These are phyloP conservation scores for Lichtheimia ornata DNA, from an alignment of 371 early-diverging fungal genomes.

Conservation along the genomic window DNA sequence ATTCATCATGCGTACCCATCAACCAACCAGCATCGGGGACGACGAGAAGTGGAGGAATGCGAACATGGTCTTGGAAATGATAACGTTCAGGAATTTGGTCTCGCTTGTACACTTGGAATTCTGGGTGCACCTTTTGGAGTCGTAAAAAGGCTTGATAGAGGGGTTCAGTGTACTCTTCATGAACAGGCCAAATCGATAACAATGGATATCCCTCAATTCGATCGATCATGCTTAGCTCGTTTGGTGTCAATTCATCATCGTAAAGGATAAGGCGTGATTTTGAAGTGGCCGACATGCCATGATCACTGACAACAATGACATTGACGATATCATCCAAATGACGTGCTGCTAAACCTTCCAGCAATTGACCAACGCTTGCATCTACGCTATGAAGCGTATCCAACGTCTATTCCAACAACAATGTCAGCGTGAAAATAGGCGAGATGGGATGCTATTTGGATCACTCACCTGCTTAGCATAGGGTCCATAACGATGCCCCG, in stretches of 20 bases:
- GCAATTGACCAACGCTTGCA: constrained; percentile 61
- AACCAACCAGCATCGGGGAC: constrained; percentile 71
- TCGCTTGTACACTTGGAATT: constrained; percentile 64
- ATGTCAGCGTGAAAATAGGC: too few relatives aligned
- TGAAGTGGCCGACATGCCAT: constrained; percentile 83
- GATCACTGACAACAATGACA: constrained; percentile 88
- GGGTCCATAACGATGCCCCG: constrained; percentile 84
- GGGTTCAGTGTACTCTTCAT: constrained; percentile 26
- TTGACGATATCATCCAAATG: constrained; percentile 76
- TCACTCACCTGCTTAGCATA: constrained; percentile 62
- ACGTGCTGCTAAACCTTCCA: constrained; percentile 56
- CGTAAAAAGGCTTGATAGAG: constrained; percentile 42
- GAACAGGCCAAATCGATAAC: constrained; percentile 45
- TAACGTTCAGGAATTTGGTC: constrained; percentile 66
- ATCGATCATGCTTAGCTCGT: constrained; percentile 35
- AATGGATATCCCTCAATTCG: constrained; percentile 32
- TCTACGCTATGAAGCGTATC: constrained; percentile 58
- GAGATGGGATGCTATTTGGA: neutral
- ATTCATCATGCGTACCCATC: constrained; percentile 48
- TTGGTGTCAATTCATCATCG: constrained; percentile 60
- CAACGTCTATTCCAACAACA: constrained; percentile 26
- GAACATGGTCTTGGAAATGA: constrained; percentile 54
- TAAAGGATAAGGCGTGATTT: constrained; percentile 64
- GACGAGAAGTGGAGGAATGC: constrained; percentile 78
- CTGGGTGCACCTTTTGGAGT: constrained; percentile 26